Percentiles rank a stretch among this genome's conserved stretches.
Conservation (phyloP, 1,284 basidiomycete species). For the Irpex sp. region DNA sequence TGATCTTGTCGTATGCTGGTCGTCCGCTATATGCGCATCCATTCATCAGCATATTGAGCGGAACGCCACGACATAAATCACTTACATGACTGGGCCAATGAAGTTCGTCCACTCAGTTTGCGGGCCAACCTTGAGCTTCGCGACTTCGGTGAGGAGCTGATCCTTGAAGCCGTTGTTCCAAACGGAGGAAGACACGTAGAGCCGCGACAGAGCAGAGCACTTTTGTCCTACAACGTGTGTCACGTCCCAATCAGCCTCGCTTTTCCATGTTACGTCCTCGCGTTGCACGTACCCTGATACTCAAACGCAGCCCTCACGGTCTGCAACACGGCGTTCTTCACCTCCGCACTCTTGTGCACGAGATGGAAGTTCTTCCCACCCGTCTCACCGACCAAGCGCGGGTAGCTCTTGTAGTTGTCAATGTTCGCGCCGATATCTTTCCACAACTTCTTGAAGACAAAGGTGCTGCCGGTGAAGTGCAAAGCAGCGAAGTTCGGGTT, state of each 20-base stretch:
- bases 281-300: slow-evolving; percentile 70
- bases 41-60: not conserved
- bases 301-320: slow-evolving; percentile 90
- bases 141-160: slow-evolving; percentile 67
- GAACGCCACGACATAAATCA: slow-evolving; percentile 7
- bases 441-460: slow-evolving; percentile 94
- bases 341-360: slow-evolving; percentile 33
- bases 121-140: slow-evolving; percentile 83
- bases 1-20: slow-evolving; percentile 86
- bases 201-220: slow-evolving; percentile 89
- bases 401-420: slow-evolving; percentile 84
- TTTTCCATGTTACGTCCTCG: not conserved
- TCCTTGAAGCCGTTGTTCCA: slow-evolving; percentile 91
- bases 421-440: slow-evolving; percentile 90
- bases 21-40: slow-evolving; percentile 46
- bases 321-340: slow-evolving; percentile 86
- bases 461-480: slow-evolving; percentile 96
- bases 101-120: slow-evolving; percentile 82
- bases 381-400: slow-evolving; percentile 94
- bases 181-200: slow-evolving; percentile 84
- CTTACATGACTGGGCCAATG: slow-evolving; percentile 93
- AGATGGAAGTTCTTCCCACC: slow-evolving; percentile 24
- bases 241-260: not conserved
- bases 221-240: slow-evolving; percentile 69
- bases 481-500: slow-evolving; percentile 83